Percentiles rank a stretch among this genome's conserved stretches.
Evolutionary conservation across 2,329 filamentous ascomycete genomes (phyloP).

Genomic region (Aspergillus thermomutatus): DNA sequence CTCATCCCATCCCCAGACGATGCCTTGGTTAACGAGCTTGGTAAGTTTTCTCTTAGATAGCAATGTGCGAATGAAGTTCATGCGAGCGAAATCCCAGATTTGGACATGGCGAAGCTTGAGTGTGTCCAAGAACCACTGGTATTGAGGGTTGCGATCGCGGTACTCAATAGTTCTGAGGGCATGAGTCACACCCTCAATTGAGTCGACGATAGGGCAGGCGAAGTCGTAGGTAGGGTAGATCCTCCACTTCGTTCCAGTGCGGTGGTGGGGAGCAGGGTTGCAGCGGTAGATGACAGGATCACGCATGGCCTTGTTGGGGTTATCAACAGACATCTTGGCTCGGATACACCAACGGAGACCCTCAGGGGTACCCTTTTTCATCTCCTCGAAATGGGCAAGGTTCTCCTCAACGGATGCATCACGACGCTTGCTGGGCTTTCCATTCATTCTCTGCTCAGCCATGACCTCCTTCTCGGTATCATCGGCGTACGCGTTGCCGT

Average conservation of each 20-base stretch:
- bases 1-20: conserved; percentile 52
- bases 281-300: conserved; percentile 98
- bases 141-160: conserved; percentile 51
- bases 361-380: conserved; percentile 80
- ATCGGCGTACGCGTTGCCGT: conserved; percentile 88
- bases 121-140: conserved; percentile 50
- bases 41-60: conserved; percentile 52
- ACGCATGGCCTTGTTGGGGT: conserved; percentile 91
- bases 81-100: conserved; percentile 52
- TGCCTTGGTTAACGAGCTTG: conserved; percentile 47
- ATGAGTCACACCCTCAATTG: conserved; percentile 62
- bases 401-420: conserved; percentile 79
- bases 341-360: conserved; percentile 87
- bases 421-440: conserved; percentile 76
- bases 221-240: conserved; percentile 67
- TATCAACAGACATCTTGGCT: conserved; percentile 87
- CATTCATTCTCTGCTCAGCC: conserved; percentile 78
- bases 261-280: conserved; percentile 65
- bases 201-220: conserved; percentile 61
- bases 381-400: conserved; percentile 82
- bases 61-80: conserved; percentile 51
- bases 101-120: conserved; percentile 45
- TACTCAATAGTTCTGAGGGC: conserved; percentile 63
- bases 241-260: conserved; percentile 63
- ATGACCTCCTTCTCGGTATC: conserved; percentile 89